Base-by-base conservation (phyloP, 305 asterid species). In the Fraxinus floribunda region DNA sequence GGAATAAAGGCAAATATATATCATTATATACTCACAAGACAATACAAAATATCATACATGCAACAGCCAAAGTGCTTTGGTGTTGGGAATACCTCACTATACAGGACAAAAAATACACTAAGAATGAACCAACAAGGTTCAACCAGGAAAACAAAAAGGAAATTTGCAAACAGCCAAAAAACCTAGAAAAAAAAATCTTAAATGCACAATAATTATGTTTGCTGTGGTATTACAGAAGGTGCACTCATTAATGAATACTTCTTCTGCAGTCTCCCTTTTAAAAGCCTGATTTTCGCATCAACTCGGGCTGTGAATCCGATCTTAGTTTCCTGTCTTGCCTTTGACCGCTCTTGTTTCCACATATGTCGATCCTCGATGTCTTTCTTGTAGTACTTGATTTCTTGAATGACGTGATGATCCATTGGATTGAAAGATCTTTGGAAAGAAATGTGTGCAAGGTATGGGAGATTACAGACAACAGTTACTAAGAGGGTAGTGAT, bases 261-360 rank as follows among this genome's bases (percentile, higher is more conserved):
- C 86, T 87, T 88, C 20, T 88, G 85, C 83, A 94, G 80, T 76
- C 85, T 89, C 80, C 90, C 95, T 76, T 66, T 91, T 78, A 93
- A 70, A 79, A 87, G 92, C 79, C 90, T 87, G 55, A 94, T 92
- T 78, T 89, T 93, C 0, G 97, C 97, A 32, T 94, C 98, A 1
- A 94, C 98, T 75, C 97, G 86, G 0, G 97, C 95, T 0, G 98
- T 86, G 73, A 93, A 89, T 68, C 98, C 97, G 13, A 92, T 89
- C 85, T 91, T 92, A 16, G 97, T 92, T 46, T 79, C 77, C 87
- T 88, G 90, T 16, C 90, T 86, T 0, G 98, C 97, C 84, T 94
- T 94, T 34, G 78, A 80, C 52, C 88, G 82, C 78, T 94, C 98
- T 39, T 85, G 82, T 83, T 85, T 84, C 98, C 98, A 94, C 97